Evolutionary conservation across 2,329 filamentous ascomycete species (phyloP), one percentile per base, ranked within the genome.

Genomic region (Zymoseptoria tritici): DNA sequence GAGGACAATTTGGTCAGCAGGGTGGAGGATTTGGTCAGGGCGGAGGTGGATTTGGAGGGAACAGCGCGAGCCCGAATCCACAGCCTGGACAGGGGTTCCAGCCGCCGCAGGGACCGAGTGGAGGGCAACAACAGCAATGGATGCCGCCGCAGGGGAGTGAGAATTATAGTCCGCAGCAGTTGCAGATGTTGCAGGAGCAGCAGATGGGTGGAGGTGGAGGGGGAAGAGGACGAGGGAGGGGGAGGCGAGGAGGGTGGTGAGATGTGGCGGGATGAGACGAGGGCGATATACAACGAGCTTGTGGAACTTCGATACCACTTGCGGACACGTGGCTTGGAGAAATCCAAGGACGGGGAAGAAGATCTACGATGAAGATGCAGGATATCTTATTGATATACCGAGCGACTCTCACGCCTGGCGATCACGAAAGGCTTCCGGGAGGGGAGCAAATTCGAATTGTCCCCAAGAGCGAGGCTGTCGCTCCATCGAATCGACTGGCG

Each of bases 111-210:
- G 67, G 67, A 6, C 68, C 67, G 22, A 60, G 62, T 22, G 65
- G 58, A 46, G 36, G 36, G 16, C 36, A 46, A 13, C 64, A 62
- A 9, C 57, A 61, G 55, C 54, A 57, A 22, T 20, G 60, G 60
- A 19, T 57, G 36, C 42, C 56, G 59, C 54, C 52, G 29, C 55
- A 53, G n/a, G 51, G 55, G 52, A 67, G 65, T 54, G 70, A 72
- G 29, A 71, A 71, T 1, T 72, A 68, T 58, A 72, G 69, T 53
- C 61, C 66, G 57, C 71, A 73, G 65, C 72, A 74, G 52, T 65
- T 74, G 52, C 70, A 68, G 2, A 73, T 74, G 55, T 70, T 73
- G 70, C 70, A 72, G 60, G 64, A 71, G 49, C 64, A 68, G 58
- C 62, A 66, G 57, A 63, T 67, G 29, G 67, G 61, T 52, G 64